These are phyloP conservation scores for Ceratocystis eucalypticola DNA, from an alignment of 2,329 filamentous ascomycete genomes.

Conservation along the genomic window DNA sequence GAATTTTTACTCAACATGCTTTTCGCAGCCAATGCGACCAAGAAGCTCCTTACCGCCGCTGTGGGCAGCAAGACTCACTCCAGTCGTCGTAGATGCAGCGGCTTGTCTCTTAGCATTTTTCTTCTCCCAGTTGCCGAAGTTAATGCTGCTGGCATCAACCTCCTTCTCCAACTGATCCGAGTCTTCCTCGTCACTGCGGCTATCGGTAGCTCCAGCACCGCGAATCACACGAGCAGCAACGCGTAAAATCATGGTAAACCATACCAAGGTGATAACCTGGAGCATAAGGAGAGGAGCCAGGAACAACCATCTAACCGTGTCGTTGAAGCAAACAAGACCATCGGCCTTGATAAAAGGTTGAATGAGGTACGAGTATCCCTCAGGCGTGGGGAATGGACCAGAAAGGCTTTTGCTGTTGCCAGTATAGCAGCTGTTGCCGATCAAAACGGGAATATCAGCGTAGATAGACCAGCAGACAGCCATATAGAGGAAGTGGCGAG, in stretches of 20 bases:
- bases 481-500: conserved; percentile 69
- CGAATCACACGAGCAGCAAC: conserved; percentile 69
- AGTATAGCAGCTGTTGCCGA: conserved; percentile 58
- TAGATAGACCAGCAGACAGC: conserved; percentile 74
- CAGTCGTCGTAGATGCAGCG: conserved; percentile 31
- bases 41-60: conserved; percentile 70
- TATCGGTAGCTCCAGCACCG: conserved; percentile 69
- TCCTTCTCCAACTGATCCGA: conserved; percentile 58
- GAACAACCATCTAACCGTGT: conserved; percentile 62
- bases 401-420: conserved; percentile 41
- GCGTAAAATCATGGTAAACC: conserved; percentile 79
- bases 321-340: conserved; percentile 68
- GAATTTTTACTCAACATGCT: conserved; percentile 33
- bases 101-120: conserved; percentile 41
- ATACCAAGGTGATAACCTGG: conserved; percentile 67
- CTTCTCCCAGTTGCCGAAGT: conserved; percentile 51
- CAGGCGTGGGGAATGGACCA: conserved; percentile 40
- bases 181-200: conserved; percentile 75
- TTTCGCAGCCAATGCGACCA: conserved; percentile 71
- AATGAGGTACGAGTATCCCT: conserved; percentile 48
- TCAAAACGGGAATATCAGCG: conserved; percentile 46
- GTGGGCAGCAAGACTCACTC: conserved; percentile 55
- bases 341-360: conserved; percentile 60
- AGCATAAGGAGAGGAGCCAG: conserved; percentile 62
- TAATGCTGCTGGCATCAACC: conserved; percentile 58